These are phyloP conservation scores for Rhizopogon rudus DNA, from an alignment of 768 basidiomycete genomes.

Conservation along the genomic window DNA sequence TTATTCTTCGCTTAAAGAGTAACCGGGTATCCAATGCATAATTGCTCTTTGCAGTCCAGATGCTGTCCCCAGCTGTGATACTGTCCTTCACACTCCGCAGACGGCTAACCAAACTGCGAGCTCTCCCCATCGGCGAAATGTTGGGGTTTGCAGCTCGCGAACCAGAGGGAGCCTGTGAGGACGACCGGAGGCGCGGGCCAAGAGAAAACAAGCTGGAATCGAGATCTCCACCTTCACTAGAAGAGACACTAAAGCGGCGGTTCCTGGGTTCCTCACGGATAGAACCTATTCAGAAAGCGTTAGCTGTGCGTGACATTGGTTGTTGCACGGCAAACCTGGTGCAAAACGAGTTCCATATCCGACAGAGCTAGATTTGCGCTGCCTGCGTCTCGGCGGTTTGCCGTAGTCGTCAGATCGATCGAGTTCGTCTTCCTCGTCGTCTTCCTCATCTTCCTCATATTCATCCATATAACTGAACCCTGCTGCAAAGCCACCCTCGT, in stretches of 20 bases:
- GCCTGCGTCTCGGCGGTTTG: constrained; percentile 23
- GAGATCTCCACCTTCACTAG: constrained; percentile 37
- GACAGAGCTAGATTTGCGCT: constrained; percentile 30
- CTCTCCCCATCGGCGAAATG: constrained; percentile 30
- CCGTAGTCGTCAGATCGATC: constrained; percentile 19
- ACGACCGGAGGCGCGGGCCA: neutral
- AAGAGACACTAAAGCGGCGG: constrained; percentile 41
- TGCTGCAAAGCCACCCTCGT: constrained; percentile 49
- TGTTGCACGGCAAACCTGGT: constrained; percentile 11
- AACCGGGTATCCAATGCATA: constrained; percentile 81
- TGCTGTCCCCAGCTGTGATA: constrained; percentile 37
- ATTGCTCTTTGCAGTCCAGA: constrained; percentile 79
- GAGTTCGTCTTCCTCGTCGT: constrained; percentile 54
- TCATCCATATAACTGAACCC: constrained; percentile 49
- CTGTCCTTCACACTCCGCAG: constrained; percentile 50
- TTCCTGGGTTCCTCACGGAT: constrained; percentile 6
- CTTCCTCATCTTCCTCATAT: constrained; percentile 46
- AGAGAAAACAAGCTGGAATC: constrained; percentile 36
- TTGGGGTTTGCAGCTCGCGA: constrained; percentile 18
- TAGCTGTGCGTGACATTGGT: neutral
- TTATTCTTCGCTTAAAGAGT: constrained; percentile 86
- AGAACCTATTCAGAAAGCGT: constrained; percentile 3
- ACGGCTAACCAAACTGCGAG: constrained; percentile 39
- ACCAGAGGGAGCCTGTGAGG: constrained; percentile 11
- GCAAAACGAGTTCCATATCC: constrained; percentile 19